Conservation (phyloP, 2,329 filamentous ascomycete genomes). For the Teratosphaeria destructans region DNA sequence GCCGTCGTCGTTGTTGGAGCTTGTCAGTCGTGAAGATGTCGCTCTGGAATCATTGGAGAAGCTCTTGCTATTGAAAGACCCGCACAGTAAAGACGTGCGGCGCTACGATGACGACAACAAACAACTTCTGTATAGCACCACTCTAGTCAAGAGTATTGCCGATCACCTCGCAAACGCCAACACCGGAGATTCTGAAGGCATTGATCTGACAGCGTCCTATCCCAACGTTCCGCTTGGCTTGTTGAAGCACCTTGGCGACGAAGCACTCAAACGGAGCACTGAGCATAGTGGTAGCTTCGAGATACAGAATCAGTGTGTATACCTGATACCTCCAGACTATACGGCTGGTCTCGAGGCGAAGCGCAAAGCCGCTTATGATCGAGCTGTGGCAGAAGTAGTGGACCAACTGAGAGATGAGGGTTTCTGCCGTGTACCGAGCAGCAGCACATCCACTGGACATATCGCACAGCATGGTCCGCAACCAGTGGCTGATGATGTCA, state of each 20-base stretch:
- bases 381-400: not conserved
- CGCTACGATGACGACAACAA: not conserved
- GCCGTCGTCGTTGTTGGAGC: not conserved
- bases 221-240: not conserved
- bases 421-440: not conserved
- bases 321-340: conserved; percentile 1
- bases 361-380: not conserved
- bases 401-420: not conserved
- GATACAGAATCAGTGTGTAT: not conserved
- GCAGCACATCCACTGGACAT: not conserved
- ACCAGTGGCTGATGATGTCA: not conserved
- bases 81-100: not conserved
- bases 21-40: not conserved
- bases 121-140: not conserved
- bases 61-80: not conserved
- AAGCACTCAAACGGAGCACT: not conserved
- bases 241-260: conserved; percentile 1
- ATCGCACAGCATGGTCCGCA: not conserved
- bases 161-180: not conserved
- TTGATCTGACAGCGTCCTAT: conserved; percentile 1
- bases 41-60: not conserved
- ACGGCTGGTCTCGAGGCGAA: not conserved
- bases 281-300: not conserved
- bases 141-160: not conserved
- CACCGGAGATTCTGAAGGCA: not conserved